phyloP scores from a whole-genome alignment of 2,329 filamentous ascomycete genomes.

The Pseudopithomyces maydicus region DNA sequence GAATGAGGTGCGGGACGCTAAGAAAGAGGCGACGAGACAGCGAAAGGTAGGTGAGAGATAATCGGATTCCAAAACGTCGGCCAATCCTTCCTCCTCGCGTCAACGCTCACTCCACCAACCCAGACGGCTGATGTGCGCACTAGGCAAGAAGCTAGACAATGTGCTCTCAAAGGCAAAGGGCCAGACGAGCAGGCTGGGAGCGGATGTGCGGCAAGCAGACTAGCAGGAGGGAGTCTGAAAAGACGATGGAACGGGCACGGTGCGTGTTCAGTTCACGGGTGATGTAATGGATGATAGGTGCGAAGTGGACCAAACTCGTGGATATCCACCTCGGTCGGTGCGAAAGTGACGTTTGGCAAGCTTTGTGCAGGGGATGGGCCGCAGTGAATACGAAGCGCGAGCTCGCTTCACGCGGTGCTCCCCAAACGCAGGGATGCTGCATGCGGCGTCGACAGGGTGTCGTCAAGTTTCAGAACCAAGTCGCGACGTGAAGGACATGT shows the following conservation, averaged over 20 bases:
- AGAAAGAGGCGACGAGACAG: neutral
- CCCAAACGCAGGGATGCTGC: neutral
- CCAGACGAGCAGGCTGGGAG: too few species aligned
- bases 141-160: neutral
- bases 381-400: neutral
- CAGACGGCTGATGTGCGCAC: neutral
- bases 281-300: too few species aligned
- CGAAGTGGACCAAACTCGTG: neutral
- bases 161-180: too few species aligned
- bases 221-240: too few species aligned
- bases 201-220: too few species aligned
- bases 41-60: neutral
- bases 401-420: neutral
- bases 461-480: constrained; percentile 3
- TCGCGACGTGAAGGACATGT: neutral
- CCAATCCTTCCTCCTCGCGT: constrained; percentile 1
- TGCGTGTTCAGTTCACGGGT: too few species aligned
- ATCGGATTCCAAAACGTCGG: neutral
- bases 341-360: constrained; percentile 5
- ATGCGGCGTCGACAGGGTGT: neutral
- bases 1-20: neutral
- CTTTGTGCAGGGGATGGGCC: neutral
- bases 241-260: too few species aligned
- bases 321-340: neutral
- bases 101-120: neutral